Percentiles rank a stretch among this genome's conserved stretches.
Evolutionary conservation across 306 rosid species (phyloP).

Genomic region (Dalbergia cochinchinensis): DNA sequence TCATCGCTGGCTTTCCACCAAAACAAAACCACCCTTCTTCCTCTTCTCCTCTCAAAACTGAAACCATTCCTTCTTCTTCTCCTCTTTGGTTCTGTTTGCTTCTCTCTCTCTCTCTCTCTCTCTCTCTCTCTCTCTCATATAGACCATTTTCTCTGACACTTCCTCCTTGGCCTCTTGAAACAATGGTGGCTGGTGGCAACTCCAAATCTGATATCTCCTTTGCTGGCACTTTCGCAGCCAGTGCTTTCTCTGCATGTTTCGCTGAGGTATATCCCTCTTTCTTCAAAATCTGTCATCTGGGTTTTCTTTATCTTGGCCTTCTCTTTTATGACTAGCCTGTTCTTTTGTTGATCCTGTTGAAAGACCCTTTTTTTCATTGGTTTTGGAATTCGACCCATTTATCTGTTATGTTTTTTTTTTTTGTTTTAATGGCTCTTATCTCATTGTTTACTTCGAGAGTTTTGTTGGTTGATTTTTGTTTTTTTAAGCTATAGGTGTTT

Average conservation of each 20-base stretch:
- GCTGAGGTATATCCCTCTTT: constrained; percentile 66
- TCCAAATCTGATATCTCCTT: constrained; percentile 74
- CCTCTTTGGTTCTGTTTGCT: neutral
- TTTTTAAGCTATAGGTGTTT: neutral
- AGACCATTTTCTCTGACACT: neutral
- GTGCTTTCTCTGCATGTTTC: constrained; percentile 82
- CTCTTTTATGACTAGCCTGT: neutral
- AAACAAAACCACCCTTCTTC: constrained; percentile 1
- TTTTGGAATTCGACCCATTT: neutral
- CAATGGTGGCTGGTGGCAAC: constrained; percentile 70
- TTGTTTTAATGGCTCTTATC: constrained; percentile 7
- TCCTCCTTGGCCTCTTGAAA: neutral
- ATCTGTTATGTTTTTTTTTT: neutral
- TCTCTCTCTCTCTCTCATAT: neutral
- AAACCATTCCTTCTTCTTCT: neutral
- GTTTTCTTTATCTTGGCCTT: neutral
- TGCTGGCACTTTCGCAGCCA: constrained; percentile 70
- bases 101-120: neutral
- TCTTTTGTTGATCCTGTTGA: constrained; percentile 36
- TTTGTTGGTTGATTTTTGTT: neutral
- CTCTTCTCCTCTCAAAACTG: neutral
- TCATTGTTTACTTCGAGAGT: neutral
- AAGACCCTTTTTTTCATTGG: neutral
- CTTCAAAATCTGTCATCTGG: constrained; percentile 15
- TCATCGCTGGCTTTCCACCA: constrained; percentile 2